Evolutionary conservation across 1,284 basidiomycete species (phyloP).

Genomic region (Bjerkandera adusta): DNA sequence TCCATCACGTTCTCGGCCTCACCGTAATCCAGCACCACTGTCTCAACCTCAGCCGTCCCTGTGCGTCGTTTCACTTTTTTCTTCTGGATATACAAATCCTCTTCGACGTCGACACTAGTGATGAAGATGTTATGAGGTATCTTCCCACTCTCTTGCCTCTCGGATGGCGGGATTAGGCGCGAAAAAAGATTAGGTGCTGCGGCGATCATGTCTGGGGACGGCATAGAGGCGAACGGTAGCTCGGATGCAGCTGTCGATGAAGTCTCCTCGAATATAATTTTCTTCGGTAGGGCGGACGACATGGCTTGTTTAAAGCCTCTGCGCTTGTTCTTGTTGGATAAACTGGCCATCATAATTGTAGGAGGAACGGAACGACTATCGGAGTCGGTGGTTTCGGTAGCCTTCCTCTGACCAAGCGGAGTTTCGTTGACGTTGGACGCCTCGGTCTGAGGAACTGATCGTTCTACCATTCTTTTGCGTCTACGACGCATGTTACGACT

Average conservation of each 20-base stretch:
- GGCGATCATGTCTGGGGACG: slow-evolving; percentile 12
- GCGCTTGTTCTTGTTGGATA: slow-evolving; percentile 74
- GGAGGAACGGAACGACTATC: slow-evolving; percentile 5
- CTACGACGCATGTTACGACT: slow-evolving; percentile 63
- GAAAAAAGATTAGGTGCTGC: slow-evolving; percentile 20
- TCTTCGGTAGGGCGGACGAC: slow-evolving; percentile 43
- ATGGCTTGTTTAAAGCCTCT: slow-evolving; percentile 61
- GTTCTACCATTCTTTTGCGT: slow-evolving; percentile 44
- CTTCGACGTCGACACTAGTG: slow-evolving; percentile 66
- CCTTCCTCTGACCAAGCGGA: slow-evolving; percentile 27
- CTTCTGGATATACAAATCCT: slow-evolving; percentile 29
- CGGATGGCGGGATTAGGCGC: slow-evolving; percentile 62
- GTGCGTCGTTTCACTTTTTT: slow-evolving; percentile 28
- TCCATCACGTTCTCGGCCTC: slow-evolving; percentile 4
- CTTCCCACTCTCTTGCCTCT: slow-evolving; percentile 45
- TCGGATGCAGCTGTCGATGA: slow-evolving; percentile 1
- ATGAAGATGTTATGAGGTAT: slow-evolving; percentile 65
- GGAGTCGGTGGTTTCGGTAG: background rate
- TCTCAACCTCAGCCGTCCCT: slow-evolving; percentile 16
- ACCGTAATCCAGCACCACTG: slow-evolving; percentile 12
- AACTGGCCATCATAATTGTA: slow-evolving; percentile 50
- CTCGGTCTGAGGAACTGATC: slow-evolving; percentile 17
- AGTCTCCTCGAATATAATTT: slow-evolving; percentile 53
- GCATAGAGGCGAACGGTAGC: slow-evolving; percentile 15
- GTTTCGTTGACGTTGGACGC: slow-evolving; percentile 34